phyloP scores from a whole-genome alignment of 495 filamentous ascomycete genomes.

The Saxophila tyrrhenica region DNA sequence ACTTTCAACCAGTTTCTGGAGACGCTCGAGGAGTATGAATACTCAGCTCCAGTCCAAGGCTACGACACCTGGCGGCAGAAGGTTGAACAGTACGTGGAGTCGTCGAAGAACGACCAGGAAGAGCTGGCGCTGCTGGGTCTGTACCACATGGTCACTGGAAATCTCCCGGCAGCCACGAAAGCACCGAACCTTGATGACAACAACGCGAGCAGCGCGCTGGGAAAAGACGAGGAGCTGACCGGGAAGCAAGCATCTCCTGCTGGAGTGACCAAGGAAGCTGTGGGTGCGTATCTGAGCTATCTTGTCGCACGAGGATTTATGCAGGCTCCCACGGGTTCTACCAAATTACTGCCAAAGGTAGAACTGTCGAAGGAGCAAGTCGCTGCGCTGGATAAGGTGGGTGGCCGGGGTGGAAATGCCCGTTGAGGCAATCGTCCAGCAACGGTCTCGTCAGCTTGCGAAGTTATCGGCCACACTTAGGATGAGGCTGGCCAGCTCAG shows the following conservation, averaged over 20 bases:
- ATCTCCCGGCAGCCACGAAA: slow-evolving; percentile 66
- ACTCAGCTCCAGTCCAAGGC: slow-evolving; percentile 53
- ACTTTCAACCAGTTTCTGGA: slow-evolving; percentile 68
- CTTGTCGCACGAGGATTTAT: slow-evolving; percentile 64
- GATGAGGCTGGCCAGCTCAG: no score
- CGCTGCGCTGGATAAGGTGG: slow-evolving; percentile 23
- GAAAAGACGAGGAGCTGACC: slow-evolving; percentile 50
- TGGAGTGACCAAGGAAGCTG: slow-evolving; percentile 53
- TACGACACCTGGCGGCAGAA: slow-evolving; percentile 41
- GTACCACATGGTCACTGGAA: slow-evolving; percentile 69
- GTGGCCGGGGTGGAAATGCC: slow-evolving; percentile 21
- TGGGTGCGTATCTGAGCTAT: slow-evolving; percentile 65
- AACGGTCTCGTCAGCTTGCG: no score
- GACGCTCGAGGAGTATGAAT: slow-evolving; percentile 65
- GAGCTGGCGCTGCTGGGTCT: slow-evolving; percentile 75
- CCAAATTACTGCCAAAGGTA: slow-evolving; percentile 12
- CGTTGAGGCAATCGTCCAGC: no score
- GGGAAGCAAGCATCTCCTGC: slow-evolving; percentile 52
- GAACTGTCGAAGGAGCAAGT: slow-evolving; percentile 14
- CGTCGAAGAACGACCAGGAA: slow-evolving; percentile 31
- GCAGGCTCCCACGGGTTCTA: slow-evolving; percentile 32
- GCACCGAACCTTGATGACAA: slow-evolving; percentile 71
- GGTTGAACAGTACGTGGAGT: slow-evolving; percentile 31
- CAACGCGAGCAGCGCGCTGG: slow-evolving; percentile 55
- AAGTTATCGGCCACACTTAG: no score